These are phyloP conservation scores for Fusarium hainanense DNA, from an alignment of 2,329 filamentous ascomycete genomes.

Conservation along the genomic window DNA sequence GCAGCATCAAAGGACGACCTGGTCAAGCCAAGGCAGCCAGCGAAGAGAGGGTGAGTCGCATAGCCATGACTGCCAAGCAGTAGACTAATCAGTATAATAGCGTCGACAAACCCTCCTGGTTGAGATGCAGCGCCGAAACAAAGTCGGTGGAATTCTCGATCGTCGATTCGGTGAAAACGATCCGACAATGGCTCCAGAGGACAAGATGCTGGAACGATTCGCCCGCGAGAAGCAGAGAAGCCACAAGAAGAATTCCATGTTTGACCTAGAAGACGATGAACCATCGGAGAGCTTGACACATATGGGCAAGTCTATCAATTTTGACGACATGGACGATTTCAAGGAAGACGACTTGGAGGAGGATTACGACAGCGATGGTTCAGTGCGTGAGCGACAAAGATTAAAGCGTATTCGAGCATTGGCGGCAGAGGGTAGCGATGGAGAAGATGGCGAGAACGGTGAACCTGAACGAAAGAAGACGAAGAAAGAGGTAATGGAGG, in stretches of 20 bases:
- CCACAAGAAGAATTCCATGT: slow-evolving; percentile 81
- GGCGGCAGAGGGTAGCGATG: slow-evolving; percentile 58
- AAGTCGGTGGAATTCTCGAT: slow-evolving; percentile 92
- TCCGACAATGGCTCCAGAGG: slow-evolving; percentile 90
- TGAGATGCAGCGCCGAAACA: slow-evolving; percentile 89
- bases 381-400: slow-evolving; percentile 64
- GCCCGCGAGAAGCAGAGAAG: slow-evolving; percentile 85
- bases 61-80: neutral
- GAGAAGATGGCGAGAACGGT: slow-evolving; percentile 62
- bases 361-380: slow-evolving; percentile 68
- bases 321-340: slow-evolving; percentile 79
- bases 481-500: slow-evolving; percentile 97
- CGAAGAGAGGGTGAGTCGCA: slow-evolving; percentile 77
- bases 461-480: slow-evolving; percentile 88
- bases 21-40: slow-evolving; percentile 86
- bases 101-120: slow-evolving; percentile 85
- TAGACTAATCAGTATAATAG: slow-evolving; percentile 53
- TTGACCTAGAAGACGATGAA: slow-evolving; percentile 85
- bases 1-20: slow-evolving; percentile 77
- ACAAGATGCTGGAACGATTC: slow-evolving; percentile 91
- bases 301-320: slow-evolving; percentile 77
- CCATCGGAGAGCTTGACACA: slow-evolving; percentile 80
- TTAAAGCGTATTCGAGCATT: slow-evolving; percentile 67
- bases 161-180: slow-evolving; percentile 96
- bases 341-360: slow-evolving; percentile 77